Percentiles rank a stretch among this genome's conserved stretches.
Evolutionary conservation across 2,329 filamentous ascomycete species (phyloP).

Genomic region (Penicillium janthinellum): DNA sequence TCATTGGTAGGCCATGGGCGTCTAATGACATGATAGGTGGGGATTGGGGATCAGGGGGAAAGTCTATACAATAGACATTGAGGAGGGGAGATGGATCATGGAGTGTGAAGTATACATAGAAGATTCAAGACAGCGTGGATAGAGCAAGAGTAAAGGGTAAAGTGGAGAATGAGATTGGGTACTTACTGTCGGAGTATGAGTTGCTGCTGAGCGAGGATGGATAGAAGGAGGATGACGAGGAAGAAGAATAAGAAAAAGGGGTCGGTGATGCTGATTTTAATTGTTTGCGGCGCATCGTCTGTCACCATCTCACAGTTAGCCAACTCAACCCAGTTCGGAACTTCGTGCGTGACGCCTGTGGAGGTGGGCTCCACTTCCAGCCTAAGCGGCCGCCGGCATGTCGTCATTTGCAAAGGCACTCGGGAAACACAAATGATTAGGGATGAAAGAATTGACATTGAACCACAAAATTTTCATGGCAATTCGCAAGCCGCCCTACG

Average conservation of each 20-base stretch:
- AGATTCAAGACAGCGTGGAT: neutral
- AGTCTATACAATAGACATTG: slow-evolving; percentile 11
- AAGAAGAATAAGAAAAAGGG: slow-evolving; percentile 23
- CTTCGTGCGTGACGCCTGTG: neutral
- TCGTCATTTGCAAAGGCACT: slow-evolving; percentile 1
- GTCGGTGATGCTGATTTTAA: slow-evolving; percentile 22
- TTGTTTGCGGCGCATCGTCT: slow-evolving; percentile 15
- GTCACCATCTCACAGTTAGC: neutral
- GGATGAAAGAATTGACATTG: neutral
- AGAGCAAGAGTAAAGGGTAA: neutral
- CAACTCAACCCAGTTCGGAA: neutral
- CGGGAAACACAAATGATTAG: neutral
- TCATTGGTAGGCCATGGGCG: neutral
- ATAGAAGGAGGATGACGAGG: slow-evolving; percentile 32
- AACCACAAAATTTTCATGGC: neutral
- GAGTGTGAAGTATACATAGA: neutral
- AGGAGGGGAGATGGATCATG: neutral
- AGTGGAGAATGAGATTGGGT: no score
- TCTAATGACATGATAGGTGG: neutral
- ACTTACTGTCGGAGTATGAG: slow-evolving; percentile 22
- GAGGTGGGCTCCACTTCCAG: neutral
- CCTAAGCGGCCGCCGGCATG: neutral
- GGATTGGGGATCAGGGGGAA: neutral
- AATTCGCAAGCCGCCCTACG: neutral
- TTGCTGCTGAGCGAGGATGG: slow-evolving; percentile 33